Evolutionary conservation across 495 filamentous ascomycete species (phyloP).

Genomic region (Penicillium tannophilum): DNA sequence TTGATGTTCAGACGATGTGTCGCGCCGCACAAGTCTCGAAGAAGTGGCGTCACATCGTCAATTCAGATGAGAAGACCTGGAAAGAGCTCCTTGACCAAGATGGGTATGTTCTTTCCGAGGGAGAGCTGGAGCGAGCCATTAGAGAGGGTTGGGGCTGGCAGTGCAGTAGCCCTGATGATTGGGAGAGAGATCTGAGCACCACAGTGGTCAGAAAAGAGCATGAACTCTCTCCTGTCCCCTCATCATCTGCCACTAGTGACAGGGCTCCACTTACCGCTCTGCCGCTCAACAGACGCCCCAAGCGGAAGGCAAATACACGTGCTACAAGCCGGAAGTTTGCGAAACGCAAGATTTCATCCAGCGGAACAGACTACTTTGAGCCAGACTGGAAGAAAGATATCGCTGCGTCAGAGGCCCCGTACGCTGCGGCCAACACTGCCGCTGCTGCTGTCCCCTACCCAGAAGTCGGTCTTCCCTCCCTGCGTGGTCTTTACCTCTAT

Average conservation of each 20-base stretch:
- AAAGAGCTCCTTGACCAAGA: constrained; percentile 88
- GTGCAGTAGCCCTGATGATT: constrained; percentile 70
- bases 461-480: constrained; percentile 71
- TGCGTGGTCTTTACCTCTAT: constrained; percentile 85
- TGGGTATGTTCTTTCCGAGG: constrained; percentile 74
- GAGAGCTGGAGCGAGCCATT: constrained; percentile 85
- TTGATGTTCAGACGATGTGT: constrained; percentile 86
- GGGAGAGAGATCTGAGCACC: constrained; percentile 76
- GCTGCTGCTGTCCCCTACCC: constrained; percentile 80
- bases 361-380: constrained; percentile 39
- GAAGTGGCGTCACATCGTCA: constrained; percentile 85
- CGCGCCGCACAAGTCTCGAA: constrained; percentile 92
- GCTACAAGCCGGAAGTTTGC: constrained; percentile 52
- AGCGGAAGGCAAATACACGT: constrained; percentile 55
- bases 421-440: constrained; percentile 81
- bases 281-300: constrained; percentile 43
- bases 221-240: constrained; percentile 38
- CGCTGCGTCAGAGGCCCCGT: constrained; percentile 70
- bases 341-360: constrained; percentile 57
- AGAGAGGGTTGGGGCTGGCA: constrained; percentile 99
- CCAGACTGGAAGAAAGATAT: constrained; percentile 48
- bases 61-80: constrained; percentile 93
- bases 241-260: constrained; percentile 31
- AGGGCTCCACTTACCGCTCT: constrained; percentile 25
- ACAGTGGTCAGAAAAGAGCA: constrained; percentile 47